Base-by-base conservation (phyloP, 2,329 filamentous ascomycete species). In the Epichloe gansuensis region DNA sequence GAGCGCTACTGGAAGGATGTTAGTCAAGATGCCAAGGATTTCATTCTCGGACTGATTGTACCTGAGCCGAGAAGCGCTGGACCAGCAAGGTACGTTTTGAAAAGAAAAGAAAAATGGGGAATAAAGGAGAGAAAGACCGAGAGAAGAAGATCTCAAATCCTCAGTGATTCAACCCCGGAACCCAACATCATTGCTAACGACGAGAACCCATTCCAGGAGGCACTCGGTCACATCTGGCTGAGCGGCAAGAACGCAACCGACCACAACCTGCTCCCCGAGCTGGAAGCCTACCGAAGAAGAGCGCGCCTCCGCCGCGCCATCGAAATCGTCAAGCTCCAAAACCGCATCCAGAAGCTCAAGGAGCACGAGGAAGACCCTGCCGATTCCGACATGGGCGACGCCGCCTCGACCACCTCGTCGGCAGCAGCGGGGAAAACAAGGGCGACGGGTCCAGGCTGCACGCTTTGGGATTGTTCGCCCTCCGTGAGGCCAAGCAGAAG, bases 1-100 rank as follows among this genome's bases (percentile, higher is more conserved):
- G 91, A 96, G 66, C 83, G 91, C 53, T 98, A 97, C 73, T 98
- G 93, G 93, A 93, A 90, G 67, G 93, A 96, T 61, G 93, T 98
- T 62, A 96, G 91, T 67, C 77, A 86, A 48, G 91, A 97, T 60
- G 93, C 91, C 59, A 98, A 97, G 73, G 83, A 91, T 59, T 98
- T 98, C 67, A 97, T 98, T 70, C 73, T 85, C 56, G 74, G 75
- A 53, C 78, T 98, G 28, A 78, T 98, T 54, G 84, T 91, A 60
- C 83, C 90, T 3, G 79, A 88, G 59, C 86, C 2, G 78, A 83
- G 47, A 79, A 86, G 61, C 84, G 94, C 61, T 83, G 82, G 62
- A 85, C 85, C 1, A 95, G 88, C 62, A 77, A 85, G 70, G 86
- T 88, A 76, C 57, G 78, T 63, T 7, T 17, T 3, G 2, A 13